Evolutionary conservation across 805 yeast species (phyloP), one percentile per base, ranked within the genome.

Genomic region (Torulaspora indica): DNA sequence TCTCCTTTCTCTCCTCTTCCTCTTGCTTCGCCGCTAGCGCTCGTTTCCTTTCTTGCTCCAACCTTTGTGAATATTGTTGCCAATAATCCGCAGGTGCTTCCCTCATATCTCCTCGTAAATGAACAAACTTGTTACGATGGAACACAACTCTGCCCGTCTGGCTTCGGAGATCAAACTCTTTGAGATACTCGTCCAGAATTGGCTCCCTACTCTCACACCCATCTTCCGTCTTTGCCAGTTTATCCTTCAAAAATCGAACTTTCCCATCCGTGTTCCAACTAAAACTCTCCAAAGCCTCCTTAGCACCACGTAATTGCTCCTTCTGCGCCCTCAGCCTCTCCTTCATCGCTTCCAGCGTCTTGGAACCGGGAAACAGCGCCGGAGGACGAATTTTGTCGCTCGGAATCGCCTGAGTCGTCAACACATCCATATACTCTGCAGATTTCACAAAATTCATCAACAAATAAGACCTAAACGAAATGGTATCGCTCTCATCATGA

Each of bases 401-500:
- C 9, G 64, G 57, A 8, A 57, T 44, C 12, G 56, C 47, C 35
- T 57, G 57, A 6, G 53, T 52, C 23, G 56, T 57, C 24, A 61
- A 42, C 9, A 51, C 49, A 42, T 55, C 57, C 38, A 61, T 51
- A 35, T 48, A 49, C 24, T 52, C 53, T 4, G 58, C 47, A 3
- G 61, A 46, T 5, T 44, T 44, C 10, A 57, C 49, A 36, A 55
- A 57, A 32, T 61, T 60, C 35, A 53, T 57, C 36, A 56, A 33
- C 9, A 61, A 29, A 50, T 56, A 48, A 12, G 55, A 45, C 14
- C 66, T 48, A 39, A 54, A 63, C 6, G 68, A 62, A 5, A 61
- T 52, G 2, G 64, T 59, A 40, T 63, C 68, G 43, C 65, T 61
- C 39, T 61, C 64, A 48, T 63, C 68, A 39, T 63, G 67, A 2